Evolutionary conservation across 176 grass and related monocot species (phyloP).

Genomic region (Ananas comosus): DNA sequence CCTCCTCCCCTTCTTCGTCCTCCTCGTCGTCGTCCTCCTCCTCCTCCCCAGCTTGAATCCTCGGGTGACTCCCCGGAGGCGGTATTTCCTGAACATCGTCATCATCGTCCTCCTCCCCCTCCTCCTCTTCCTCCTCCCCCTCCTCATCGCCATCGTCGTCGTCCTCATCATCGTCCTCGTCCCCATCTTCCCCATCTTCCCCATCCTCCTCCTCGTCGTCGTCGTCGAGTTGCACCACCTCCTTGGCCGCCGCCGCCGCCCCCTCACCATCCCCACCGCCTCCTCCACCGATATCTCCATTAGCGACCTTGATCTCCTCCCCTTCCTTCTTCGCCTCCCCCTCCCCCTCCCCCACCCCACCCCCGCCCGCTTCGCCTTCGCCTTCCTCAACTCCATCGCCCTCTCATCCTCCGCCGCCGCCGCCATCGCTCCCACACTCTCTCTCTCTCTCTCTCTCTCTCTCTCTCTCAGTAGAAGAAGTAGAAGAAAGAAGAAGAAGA

Average conservation of each 20-base stretch:
- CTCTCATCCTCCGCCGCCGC: constrained; percentile 2
- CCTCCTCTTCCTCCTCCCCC: not conserved
- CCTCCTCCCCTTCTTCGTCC: constrained; percentile 4
- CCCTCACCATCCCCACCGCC: not conserved
- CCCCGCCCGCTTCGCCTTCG: too few relatives aligned
- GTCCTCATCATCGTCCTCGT: not conserved
- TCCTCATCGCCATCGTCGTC: not conserved
- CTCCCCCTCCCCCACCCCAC: too few relatives aligned
- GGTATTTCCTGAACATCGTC: constrained; percentile 9
- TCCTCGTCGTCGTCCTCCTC: not conserved
- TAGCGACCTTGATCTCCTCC: constrained; percentile 3
- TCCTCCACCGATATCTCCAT: constrained; percentile 1
- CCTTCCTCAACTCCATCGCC: constrained; percentile 9
- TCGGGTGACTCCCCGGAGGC: not conserved
- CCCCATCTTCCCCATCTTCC: not conserved
- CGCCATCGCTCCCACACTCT: not conserved
- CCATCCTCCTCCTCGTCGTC: constrained; percentile 7
- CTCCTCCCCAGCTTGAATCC: not conserved
- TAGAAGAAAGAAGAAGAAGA: not conserved
- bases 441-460: not conserved
- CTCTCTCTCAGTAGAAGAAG: too few relatives aligned
- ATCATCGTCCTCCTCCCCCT: constrained; percentile 1
- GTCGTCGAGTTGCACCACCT: constrained; percentile 11
- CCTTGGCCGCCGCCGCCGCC: not conserved
- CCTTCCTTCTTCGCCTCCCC: not conserved